These are phyloP conservation scores for Caloboletus firmus DNA, from an alignment of 1,284 basidiomycete genomes.

Conservation along the genomic window DNA sequence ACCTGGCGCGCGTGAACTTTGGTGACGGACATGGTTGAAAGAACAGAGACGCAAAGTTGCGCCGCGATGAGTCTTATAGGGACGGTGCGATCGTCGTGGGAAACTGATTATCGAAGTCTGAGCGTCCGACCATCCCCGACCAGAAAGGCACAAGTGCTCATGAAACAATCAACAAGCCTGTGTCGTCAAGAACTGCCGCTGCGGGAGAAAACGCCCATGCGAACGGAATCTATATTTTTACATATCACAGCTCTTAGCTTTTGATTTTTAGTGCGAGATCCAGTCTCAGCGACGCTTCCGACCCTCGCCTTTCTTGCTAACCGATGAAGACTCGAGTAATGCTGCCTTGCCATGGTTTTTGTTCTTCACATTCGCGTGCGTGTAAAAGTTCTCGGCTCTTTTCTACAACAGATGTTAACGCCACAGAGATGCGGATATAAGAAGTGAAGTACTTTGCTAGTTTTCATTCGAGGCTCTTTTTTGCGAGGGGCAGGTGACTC, in stretches of 20 bases:
- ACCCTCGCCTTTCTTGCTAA: constrained; percentile 47
- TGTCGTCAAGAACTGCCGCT: not conserved
- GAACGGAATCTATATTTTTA: constrained; percentile 10
- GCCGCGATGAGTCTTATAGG: constrained; percentile 26
- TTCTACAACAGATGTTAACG: constrained; percentile 47
- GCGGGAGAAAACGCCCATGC: constrained; percentile 14
- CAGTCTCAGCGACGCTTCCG: constrained; percentile 37
- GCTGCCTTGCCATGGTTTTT: constrained; percentile 69
- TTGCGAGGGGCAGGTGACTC: constrained; percentile 34
- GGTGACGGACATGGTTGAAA: constrained; percentile 76
- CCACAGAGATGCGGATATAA: not conserved
- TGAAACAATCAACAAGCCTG: constrained; percentile 13
- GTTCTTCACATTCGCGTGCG: constrained; percentile 85
- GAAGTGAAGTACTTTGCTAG: constrained; percentile 65
- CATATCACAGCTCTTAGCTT: constrained; percentile 11
- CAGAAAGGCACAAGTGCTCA: constrained; percentile 3
- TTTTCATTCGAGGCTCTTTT: constrained; percentile 83
- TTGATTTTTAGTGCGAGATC: constrained; percentile 9
- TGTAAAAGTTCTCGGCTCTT: constrained; percentile 92
- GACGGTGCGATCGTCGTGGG: constrained; percentile 26
- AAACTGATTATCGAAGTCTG: constrained; percentile 31
- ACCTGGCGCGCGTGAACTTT: constrained; percentile 90
- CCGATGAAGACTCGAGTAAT: constrained; percentile 52
- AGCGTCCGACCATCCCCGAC: not conserved
- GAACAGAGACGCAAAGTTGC: constrained; percentile 25